phyloP scores from a whole-genome alignment of 2,329 filamentous ascomycete species.

The Cladosporium sp. region DNA sequence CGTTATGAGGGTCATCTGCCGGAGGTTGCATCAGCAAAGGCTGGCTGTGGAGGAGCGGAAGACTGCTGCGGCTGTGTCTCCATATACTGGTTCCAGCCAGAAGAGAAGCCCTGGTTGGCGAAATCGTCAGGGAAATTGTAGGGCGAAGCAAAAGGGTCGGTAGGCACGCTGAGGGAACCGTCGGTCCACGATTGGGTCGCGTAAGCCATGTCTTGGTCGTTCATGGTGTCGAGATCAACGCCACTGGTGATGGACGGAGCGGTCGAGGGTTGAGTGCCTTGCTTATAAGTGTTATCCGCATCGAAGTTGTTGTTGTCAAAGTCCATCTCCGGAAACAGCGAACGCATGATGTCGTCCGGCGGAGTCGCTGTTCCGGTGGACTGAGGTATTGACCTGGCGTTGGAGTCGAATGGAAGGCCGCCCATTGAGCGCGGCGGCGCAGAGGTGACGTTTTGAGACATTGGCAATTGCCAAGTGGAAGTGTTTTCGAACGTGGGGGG shows the following conservation, averaged over 20 bases:
- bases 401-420: conserved; percentile 2
- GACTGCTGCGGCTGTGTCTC: no score
- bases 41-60: no score
- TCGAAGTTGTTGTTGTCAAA: conserved; percentile 19
- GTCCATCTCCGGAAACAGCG: conserved; percentile 32
- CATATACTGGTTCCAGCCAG: conserved; percentile 26
- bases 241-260: conserved; percentile 10
- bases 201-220: conserved; percentile 21
- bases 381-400: conserved; percentile 13
- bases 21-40: background rate
- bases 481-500: conserved; percentile 13
- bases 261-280: conserved; percentile 1
- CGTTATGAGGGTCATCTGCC: conserved; percentile 6
- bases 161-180: conserved; percentile 29
- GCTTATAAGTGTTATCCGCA: conserved; percentile 10
- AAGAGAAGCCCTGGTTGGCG: conserved; percentile 21
- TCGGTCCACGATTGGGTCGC: conserved; percentile 30
- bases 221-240: conserved; percentile 18
- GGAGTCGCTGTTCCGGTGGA: conserved; percentile 19
- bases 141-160: conserved; percentile 26
- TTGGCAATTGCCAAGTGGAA: conserved; percentile 21
- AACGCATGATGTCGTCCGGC: conserved; percentile 27
- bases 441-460: conserved; percentile 16
- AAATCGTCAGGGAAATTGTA: conserved; percentile 29
- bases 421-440: conserved; percentile 27